Percentiles rank a stretch among this genome's conserved stretches.
Evolutionary conservation across 208 protist genomes (phyloP).

Genomic region (Entamoeba invadens): DNA sequence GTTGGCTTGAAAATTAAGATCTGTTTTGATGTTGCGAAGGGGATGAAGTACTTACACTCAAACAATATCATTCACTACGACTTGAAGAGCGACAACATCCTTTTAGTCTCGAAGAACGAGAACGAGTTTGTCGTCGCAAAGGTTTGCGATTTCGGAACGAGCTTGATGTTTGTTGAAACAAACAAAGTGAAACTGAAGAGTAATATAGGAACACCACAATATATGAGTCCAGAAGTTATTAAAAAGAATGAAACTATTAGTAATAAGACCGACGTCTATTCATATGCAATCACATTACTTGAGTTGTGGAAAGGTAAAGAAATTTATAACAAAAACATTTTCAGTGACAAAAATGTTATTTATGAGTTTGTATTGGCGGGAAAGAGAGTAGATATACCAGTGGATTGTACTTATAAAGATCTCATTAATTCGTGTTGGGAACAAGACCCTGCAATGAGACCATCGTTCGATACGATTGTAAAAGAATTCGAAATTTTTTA

Average conservation of each 20-base stretch:
- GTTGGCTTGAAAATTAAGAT: neutral
- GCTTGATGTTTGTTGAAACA: neutral
- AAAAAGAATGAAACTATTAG: neutral
- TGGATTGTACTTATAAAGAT: neutral
- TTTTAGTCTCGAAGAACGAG: neutral
- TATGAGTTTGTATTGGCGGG: neutral
- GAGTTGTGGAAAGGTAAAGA: neutral
- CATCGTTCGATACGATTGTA: neutral
- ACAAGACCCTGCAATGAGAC: conserved; percentile 1
- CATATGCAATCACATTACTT: neutral
- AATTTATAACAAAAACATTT: neutral
- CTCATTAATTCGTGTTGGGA: conserved; percentile 13
- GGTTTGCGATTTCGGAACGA: neutral
- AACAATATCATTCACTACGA: neutral
- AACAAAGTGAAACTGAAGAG: neutral
- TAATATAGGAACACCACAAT: neutral
- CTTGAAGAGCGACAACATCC: neutral
- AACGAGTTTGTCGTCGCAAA: neutral
- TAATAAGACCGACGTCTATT: neutral
- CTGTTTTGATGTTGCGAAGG: neutral
- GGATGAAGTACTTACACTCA: neutral
- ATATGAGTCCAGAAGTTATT: neutral
- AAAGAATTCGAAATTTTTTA: neutral
- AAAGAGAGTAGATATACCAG: neutral
- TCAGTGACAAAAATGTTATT: neutral